phyloP scores from a whole-genome alignment of 1,139 yeast genomes.

The Torulaspora pretoriensis region DNA sequence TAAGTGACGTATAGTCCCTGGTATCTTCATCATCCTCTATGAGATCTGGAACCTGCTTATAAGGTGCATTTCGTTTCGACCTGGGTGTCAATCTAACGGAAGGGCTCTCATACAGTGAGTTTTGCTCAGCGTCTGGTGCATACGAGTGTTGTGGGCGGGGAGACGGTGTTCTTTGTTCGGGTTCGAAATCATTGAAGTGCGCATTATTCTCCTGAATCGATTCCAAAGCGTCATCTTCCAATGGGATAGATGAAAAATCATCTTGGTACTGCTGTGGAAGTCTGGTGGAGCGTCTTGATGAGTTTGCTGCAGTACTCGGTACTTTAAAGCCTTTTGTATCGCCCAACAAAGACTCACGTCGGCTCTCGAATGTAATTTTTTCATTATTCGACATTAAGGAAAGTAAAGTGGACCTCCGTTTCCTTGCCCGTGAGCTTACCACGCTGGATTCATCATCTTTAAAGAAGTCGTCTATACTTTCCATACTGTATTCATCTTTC shows the following conservation, averaged over 20 bases:
- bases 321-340: conserved; percentile 3
- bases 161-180: background rate
- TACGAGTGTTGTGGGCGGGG: background rate
- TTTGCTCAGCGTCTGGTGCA: background rate
- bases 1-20: conserved; percentile 28
- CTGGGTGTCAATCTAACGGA: conserved; percentile 24
- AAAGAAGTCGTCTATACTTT: conserved; percentile 74
- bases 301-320: conserved; percentile 4
- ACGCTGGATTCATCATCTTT: conserved; percentile 41
- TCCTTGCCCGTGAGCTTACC: conserved; percentile 16
- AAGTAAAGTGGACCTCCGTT: conserved; percentile 27
- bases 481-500: conserved; percentile 71
- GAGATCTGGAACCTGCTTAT: conserved; percentile 31
- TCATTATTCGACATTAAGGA: conserved; percentile 7
- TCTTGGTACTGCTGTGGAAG: conserved; percentile 2
- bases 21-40: conserved; percentile 34
- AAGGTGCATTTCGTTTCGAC: conserved; percentile 13
- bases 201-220: conserved; percentile 7
- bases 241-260: background rate
- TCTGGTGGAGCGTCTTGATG: conserved; percentile 3
- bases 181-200: conserved; percentile 4
- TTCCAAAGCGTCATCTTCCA: background rate
- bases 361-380: background rate
- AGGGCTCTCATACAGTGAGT: conserved; percentile 9
- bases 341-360: conserved; percentile 2